These are phyloP conservation scores for Magnolia kwangsiensis DNA, from an alignment of 164 flowering plant genomes.

Conservation along the genomic window DNA sequence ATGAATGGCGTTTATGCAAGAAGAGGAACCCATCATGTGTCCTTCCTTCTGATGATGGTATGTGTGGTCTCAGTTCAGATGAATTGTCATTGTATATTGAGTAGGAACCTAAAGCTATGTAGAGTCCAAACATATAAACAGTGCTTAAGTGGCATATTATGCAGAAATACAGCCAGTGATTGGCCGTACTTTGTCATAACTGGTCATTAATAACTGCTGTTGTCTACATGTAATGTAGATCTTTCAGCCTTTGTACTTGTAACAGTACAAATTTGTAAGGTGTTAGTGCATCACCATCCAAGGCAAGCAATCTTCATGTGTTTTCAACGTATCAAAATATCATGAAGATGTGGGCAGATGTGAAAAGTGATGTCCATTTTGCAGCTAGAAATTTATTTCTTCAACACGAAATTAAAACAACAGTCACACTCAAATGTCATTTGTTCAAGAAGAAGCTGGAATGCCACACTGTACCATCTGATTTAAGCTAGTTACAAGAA, in stretches of 20 bases:
- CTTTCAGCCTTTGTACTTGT: neutral
- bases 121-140: too few relatives aligned
- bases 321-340: neutral
- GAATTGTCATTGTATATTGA: neutral
- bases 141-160: neutral
- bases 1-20: conserved; percentile 33
- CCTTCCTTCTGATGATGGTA: neutral
- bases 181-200: neutral
- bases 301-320: neutral
- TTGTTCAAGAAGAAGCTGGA: neutral
- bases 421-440: neutral
- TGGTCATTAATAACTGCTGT: neutral
- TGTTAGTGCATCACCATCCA: neutral
- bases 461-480: neutral
- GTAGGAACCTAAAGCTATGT: neutral
- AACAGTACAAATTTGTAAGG: neutral
- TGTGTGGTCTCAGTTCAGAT: neutral
- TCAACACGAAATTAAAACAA: neutral
- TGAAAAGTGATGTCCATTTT: neutral
- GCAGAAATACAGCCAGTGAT: neutral
- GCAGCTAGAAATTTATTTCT: neutral
- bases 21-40: neutral
- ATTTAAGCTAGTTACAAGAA: neutral
- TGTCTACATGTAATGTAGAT: neutral
- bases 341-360: neutral